phyloP scores from a whole-genome alignment of 495 filamentous ascomycete species.

The Penicillium subrubescens region DNA sequence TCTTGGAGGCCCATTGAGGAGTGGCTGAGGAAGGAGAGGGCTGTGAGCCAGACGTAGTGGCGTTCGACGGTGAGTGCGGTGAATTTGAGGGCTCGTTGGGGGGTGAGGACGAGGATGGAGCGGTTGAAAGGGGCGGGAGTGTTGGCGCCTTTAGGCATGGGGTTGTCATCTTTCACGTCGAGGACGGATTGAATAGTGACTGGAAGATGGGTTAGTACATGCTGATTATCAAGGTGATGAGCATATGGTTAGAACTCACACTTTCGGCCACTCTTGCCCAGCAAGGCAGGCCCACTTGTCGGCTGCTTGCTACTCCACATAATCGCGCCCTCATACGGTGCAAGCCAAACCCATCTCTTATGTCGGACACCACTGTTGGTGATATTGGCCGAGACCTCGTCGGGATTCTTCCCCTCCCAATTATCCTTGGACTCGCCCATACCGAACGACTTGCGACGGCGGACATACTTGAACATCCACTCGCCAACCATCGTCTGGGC shows the following conservation, averaged over 20 bases:
- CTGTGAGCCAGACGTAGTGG: constrained; percentile 93
- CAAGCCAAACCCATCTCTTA: constrained; percentile 98
- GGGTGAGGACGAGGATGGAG: constrained; percentile 93
- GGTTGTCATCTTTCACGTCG: constrained; percentile 94
- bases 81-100: constrained; percentile 92
- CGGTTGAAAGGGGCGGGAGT: constrained; percentile 72
- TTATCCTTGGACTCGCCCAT: constrained; percentile 70
- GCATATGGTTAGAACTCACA: constrained; percentile 57
- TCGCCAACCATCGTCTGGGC: constrained; percentile 98
- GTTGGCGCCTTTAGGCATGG: constrained; percentile 70
- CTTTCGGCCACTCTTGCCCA: constrained; percentile 96
- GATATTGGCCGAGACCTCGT: constrained; percentile 57
- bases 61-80: constrained; percentile 81
- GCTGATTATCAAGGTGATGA: neutral
- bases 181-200: constrained; percentile 95
- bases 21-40: constrained; percentile 90
- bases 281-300: constrained; percentile 77
- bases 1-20: constrained; percentile 74
- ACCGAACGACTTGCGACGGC: constrained; percentile 83
- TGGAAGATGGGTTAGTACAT: constrained; percentile 40
- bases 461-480: constrained; percentile 99
- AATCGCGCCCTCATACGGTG: constrained; percentile 91
- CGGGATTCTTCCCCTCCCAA: constrained; percentile 51
- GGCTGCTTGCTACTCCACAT: constrained; percentile 99
- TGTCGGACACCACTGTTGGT: constrained; percentile 69